Evolutionary conservation across 2,329 filamentous ascomycete genomes (phyloP), one percentile per base, ranked within the genome.

Genomic region (Colletotrichum plurivorum): DNA sequence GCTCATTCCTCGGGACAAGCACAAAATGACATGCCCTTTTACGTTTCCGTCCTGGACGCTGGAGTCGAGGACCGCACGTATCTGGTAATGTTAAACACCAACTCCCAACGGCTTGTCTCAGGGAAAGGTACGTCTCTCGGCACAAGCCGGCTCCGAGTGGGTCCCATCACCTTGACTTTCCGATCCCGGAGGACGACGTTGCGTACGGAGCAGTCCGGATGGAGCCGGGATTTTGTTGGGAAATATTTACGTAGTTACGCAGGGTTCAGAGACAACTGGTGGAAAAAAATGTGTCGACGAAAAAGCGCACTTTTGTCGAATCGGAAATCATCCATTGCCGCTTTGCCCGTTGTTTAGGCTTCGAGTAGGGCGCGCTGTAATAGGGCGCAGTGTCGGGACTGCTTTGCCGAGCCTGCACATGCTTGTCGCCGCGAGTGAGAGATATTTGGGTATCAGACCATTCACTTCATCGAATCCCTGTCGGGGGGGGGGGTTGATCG

Each of bases 121-220:
- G 43, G 12, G 16, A 46, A 46, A 9, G 5, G 2, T n/a, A n/a
- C 41, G 41, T 15, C 16, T 49, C 13, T 69, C 66, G 66, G 61
- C 66, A 45, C 31, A 69, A 65, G 39, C n/a, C 43, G 60, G 61
- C 46, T 46, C 49, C 53, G 54, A 4, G n/a, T 43, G 18, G 52
- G 59, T 16, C 59, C 36, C 7, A 9, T 36, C 31, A 36, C 10
- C 31, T 36, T 7, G 9, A 41, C 10, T 31, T 58, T 59, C 66
- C 66, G 61, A 69, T 60, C 31, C 46, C 66, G 61, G 61, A 36
- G 31, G 31, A 36, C 31, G 31, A 59, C 53, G 12, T 18, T 10
- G 3, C 41, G 41, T 43, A 53, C 43, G 55, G 54, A 65, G 53
- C 22, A 25, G 27, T 2, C 31, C 7, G 18, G 54, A 18, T 16